Evolutionary conservation across 495 filamentous ascomycete species (phyloP), one percentile per base, ranked within the genome.

Genomic region (Penicillium cinerascens): DNA sequence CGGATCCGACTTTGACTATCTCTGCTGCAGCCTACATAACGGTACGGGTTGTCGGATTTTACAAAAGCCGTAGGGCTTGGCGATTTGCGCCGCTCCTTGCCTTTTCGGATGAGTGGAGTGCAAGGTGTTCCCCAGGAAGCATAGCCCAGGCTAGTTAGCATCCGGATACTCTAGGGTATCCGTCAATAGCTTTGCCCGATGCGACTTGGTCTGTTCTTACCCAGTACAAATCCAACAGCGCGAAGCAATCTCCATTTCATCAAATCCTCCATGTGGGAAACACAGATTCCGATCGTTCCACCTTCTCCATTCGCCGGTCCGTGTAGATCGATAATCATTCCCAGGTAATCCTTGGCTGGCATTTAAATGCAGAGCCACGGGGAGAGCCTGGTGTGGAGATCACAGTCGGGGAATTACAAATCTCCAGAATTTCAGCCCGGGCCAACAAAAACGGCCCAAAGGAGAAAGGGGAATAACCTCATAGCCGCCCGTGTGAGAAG

Each of bases 61-160:
- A 20, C 36, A 39, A 20, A 40, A 27, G 5, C 7, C 37, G 16
- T 7, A 37, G 3, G 27, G 21, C 6, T 9, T 11, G 11, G 22
- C n/a, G 22, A 17, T 29, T 20, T 39, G n/a, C 29, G 16, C 50
- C 50, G 39, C 42, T 3, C 20, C 38, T 40, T 53, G 51, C 42
- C 51, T 47, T 22, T 47, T 43, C 44, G 15, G 51, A 37, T 47
- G 13, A 47, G 51, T 26, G 49, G 50, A 50, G 37, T 35, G 47
- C 39, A 42, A 25, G 25, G 26, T 27, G 38, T 33, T 50, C 36
- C 46, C 36, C 46, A 16, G 25, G 42, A 40, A 46, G 42, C 42
- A 41, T 10, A 22, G 42, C 33, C 44, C 44, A 17, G 29, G 29
- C 29, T 15, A 11, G 29, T 33, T 13, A 33, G 29, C 9, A 33